Evolutionary conservation across 2,329 filamentous ascomycete genomes (phyloP), one percentile per base, ranked within the genome.

Genomic region (Apiospora hydei): DNA sequence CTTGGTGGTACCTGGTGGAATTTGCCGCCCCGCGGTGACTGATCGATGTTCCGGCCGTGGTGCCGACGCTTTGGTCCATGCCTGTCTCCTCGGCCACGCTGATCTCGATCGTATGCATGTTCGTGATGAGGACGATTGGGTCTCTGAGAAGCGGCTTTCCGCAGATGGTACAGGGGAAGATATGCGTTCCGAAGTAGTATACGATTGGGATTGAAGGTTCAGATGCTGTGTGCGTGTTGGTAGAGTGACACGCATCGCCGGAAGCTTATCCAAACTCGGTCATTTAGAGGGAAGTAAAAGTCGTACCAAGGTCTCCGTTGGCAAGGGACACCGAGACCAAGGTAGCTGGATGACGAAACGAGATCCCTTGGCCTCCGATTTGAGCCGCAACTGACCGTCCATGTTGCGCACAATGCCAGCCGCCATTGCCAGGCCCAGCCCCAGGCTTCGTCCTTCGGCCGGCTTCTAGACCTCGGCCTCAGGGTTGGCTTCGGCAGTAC

Each of bases 361-460:
- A 24, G 94, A 95, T 0, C 95, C 95, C 76, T 92, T 93, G 1
- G 93, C 93, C 78, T 96, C 94, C 0, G 94, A 97, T 77, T 95
- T 96, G 1, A 98, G 83, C 1, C 94, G 90, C 43, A 98, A 82
- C 77, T 97, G 95, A 0, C 95, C 95, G 72, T 96, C 92, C 93
- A 97, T 96, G 78, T 95, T 97, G n/a, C 91, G 89, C 44, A 98
- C 87, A 47, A 94, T 94, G 49, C 95, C 89, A 21, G 94, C 93
- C n/a, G 97, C 95, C 16, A 97, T 87, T 0, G 95, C 95, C n/a
- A 98, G 86, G 0, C 95, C 95, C 14, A 98, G 87, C 0, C 95
- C 95, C 0, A 97, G 82, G 0, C 90, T 91, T 68, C 84, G 82
- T 24, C 80, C 73, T 26, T 83, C 75, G 53, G 73, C 74, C 18